A percentile compares a stretch with the other conserved stretches of the same genome.
Evolutionary conservation across 495 filamentous ascomycete genomes (phyloP).

Genomic region (Aspergillus ostianus): DNA sequence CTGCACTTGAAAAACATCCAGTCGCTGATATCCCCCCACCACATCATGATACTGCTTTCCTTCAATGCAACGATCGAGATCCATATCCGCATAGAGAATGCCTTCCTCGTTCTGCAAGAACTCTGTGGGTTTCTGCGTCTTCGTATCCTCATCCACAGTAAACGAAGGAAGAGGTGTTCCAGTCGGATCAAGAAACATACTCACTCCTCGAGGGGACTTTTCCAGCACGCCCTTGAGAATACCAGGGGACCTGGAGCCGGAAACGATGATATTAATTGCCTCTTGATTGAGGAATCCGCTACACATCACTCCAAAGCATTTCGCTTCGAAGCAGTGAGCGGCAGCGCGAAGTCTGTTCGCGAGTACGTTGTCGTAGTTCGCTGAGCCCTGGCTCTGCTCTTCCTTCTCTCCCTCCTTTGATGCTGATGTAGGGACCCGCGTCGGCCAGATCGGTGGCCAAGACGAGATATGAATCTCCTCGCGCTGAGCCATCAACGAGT

Average conservation of each 20-base stretch:
- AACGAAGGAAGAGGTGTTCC: conserved; percentile 29
- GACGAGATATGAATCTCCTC: conserved; percentile 31
- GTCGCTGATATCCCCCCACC: conserved; percentile 42
- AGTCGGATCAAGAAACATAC: conserved; percentile 40
- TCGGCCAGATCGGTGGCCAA: conserved; percentile 36
- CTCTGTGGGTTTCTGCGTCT: conserved; percentile 18
- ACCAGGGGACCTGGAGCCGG: no score
- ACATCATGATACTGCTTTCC: conserved; percentile 47
- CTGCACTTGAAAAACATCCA: conserved; percentile 41
- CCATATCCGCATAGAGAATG: conserved; percentile 42
- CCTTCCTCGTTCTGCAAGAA: conserved; percentile 36
- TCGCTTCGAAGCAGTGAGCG: conserved; percentile 47
- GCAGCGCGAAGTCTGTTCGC: conserved; percentile 39
- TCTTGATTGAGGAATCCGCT: conserved; percentile 28
- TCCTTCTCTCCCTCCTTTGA: conserved; percentile 11
- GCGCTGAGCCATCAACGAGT: conserved; percentile 24
- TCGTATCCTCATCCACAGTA: conserved; percentile 15
- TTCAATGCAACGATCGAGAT: conserved; percentile 38
- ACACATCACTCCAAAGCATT: conserved; percentile 42
- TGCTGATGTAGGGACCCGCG: conserved; percentile 14
- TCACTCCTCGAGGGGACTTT: conserved; percentile 26
- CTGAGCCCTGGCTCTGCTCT: background rate
- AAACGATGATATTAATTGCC: conserved; percentile 17
- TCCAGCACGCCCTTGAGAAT: conserved; percentile 16
- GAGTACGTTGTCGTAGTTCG: conserved; percentile 40